Base-by-base conservation (phyloP, 345 rosid species). In the Populus ilicifolia region DNA sequence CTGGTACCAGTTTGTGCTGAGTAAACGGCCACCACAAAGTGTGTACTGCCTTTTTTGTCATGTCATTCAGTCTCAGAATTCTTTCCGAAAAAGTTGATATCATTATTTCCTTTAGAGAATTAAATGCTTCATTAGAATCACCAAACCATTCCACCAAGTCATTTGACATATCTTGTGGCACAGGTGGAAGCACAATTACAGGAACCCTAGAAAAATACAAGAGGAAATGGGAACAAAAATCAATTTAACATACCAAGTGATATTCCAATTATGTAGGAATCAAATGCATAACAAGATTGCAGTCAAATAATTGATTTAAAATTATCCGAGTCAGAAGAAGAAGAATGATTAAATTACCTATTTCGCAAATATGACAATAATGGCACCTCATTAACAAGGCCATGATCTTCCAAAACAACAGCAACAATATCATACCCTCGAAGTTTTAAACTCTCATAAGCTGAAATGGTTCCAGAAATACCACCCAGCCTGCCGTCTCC, bases 21-120 rank as follows among this genome's bases (percentile, higher is more conserved):
- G 99, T 93, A 84, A 93, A 93, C 8, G 99, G 98, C 99, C 99
- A 92, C 98, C 99, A 96, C 75, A 96, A 88, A 78, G 87, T 83
- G 59, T 93, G 86, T 50, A 86, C 83, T 48, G 98, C 98, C 78
- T 74, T 91, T 87, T 85, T 93, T 16, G 88, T 81, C 97, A 93
- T 92, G 62, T 84, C 85, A 72, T 83, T 82, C 75, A 96, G 76
- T 79, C 89, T 88, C 25, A 80, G 82, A 46, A 92, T 77, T 81
- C 97, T 90, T 83, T 90, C 88, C 73, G 77, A 82, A 84, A 88
- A 84, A 82, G 92, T 75, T 68, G 88, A 81, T 27, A 86, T 70
- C 93, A 96, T 89, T 78, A 71, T 82, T 25, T 87, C 89, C 86
- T 87, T 89, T 73, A 96, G 75, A 72, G 82, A 83, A 74, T 86